Percentiles rank a stretch among this genome's conserved stretches.
phyloP scores from a whole-genome alignment of 23 red algal genomes.

The Gracilaria gracilis region DNA sequence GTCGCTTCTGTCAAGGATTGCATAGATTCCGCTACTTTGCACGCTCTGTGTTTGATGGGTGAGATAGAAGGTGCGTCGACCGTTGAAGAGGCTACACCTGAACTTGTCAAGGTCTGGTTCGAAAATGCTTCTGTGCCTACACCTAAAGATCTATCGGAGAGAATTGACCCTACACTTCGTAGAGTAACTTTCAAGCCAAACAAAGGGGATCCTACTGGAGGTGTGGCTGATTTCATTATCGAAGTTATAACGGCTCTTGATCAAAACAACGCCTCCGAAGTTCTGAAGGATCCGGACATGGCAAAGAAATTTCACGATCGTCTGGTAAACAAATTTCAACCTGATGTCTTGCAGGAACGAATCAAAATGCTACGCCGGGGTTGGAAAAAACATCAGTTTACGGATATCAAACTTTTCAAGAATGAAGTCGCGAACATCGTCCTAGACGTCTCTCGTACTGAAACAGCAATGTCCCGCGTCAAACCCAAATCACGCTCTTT shows the following conservation, averaged over 20 bases:
- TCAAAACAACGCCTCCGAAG: not conserved
- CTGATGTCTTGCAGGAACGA: constrained; percentile 13
- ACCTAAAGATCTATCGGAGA: not conserved
- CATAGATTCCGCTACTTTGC: constrained; percentile 4
- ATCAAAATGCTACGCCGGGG: constrained; percentile 11
- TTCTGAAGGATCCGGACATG: not conserved
- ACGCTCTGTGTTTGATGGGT: constrained; percentile 11
- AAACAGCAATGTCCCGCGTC: not conserved
- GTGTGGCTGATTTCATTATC: too few species aligned
- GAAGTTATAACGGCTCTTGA: too few species aligned
- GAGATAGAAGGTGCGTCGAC: constrained; percentile 4
- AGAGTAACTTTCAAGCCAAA: not conserved
- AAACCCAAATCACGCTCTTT: not conserved
- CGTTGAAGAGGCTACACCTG: constrained; percentile 6
- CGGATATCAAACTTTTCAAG: not conserved
- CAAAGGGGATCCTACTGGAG: too few species aligned
- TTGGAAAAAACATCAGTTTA: not conserved
- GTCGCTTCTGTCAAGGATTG: constrained; percentile 18
- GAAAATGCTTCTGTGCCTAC: not conserved
- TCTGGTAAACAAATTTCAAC: too few species aligned
- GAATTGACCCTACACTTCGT: not conserved
- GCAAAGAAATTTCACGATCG: not conserved
- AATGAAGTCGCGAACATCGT: not conserved
- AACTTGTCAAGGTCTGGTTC: constrained; percentile 18
- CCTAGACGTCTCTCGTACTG: not conserved